Base-by-base conservation (phyloP, 768 basidiomycete species). In the Hericium erinaceus region DNA sequence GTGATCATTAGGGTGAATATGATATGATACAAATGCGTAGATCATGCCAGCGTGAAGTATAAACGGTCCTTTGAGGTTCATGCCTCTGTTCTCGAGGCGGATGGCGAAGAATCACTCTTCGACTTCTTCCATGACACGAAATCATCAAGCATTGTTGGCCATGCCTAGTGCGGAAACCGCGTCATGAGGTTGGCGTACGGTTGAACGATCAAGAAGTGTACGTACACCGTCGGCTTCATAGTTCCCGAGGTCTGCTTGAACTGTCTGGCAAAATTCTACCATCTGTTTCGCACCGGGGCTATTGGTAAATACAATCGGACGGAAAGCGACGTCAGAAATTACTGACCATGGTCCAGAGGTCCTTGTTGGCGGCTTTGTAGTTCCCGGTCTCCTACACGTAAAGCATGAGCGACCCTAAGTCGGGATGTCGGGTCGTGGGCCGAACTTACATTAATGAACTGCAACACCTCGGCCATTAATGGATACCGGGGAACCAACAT, bases 261-360 rank as follows among this genome's bases (percentile, higher is more conserved):
- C 76, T 2, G 80, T 80, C 60, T 76, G 75, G 61, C 83, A 86
- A 66, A 93, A 93, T 66, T 91, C 90, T 41, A 84, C 75, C 72
- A 87, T 83, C 88, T 91, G 66, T 7, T 51, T 46, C 16, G 55
- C 54, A 46, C 9, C 33, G 11, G 18, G 10, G 41, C 54, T 60
- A 7, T 59, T 50, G 50, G 41, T 20, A 9, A 44, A 24, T 16
- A 22, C 41, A 16, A 37, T 38, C 16, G 20, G 3, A 20, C 9
- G 12, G 18, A 50, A 60, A 33, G 8, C 9, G 33, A 49, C 54
- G 39, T 11, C 40, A 57, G 1, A 24, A 8, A 15, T 22, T 9
- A 72, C 77, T 13, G 59, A 87, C 89, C 90, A 92, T 92, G 57
- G 70, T 80, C 91, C 91, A 94, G 9, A 92, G 71, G 70, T 94